phyloP scores from a whole-genome alignment of 1,139 yeast genomes.

The Candida tetrigidarum region DNA sequence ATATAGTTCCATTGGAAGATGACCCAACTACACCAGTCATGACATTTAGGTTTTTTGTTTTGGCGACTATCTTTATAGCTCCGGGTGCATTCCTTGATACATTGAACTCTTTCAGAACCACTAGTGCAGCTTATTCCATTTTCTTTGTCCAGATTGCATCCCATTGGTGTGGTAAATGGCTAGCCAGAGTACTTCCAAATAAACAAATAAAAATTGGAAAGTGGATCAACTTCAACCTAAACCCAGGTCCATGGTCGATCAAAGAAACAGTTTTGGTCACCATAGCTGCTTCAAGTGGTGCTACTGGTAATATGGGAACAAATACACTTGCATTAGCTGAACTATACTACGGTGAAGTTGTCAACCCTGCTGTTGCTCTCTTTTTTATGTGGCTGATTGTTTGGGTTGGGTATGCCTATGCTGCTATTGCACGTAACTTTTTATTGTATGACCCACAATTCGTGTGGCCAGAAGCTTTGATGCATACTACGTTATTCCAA shows the following conservation, averaged over 20 bases:
- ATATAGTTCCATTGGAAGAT: constrained; percentile 39
- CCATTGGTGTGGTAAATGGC: constrained; percentile 46
- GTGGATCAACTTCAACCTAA: constrained; percentile 29
- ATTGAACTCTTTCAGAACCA: constrained; percentile 51
- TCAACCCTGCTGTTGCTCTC: constrained; percentile 36
- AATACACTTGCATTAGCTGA: constrained; percentile 46
- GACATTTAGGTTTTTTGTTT: constrained; percentile 46
- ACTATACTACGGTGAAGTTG: constrained; percentile 37
- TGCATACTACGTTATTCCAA: constrained; percentile 49
- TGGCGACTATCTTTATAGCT: constrained; percentile 41
- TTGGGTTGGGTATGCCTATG: constrained; percentile 51
- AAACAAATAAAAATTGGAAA: constrained; percentile 26
- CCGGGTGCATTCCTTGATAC: constrained; percentile 56
- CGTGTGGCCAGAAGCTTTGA: constrained; percentile 51
- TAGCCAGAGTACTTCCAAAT: constrained; percentile 40
- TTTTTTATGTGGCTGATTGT: constrained; percentile 51
- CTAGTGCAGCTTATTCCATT: constrained; percentile 51
- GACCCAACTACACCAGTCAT: constrained; percentile 40
- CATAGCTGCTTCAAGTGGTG: constrained; percentile 49
- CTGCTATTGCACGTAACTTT: constrained; percentile 45
- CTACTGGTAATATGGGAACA: constrained; percentile 52
- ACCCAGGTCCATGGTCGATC: constrained; percentile 54
- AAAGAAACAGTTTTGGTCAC: constrained; percentile 50
- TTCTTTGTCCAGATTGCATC: constrained; percentile 50
- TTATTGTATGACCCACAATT: constrained; percentile 48